Evolutionary conservation across 176 grass and related monocot species (phyloP), one percentile per base, ranked within the genome.

Genomic region (Poa pratensis): DNA sequence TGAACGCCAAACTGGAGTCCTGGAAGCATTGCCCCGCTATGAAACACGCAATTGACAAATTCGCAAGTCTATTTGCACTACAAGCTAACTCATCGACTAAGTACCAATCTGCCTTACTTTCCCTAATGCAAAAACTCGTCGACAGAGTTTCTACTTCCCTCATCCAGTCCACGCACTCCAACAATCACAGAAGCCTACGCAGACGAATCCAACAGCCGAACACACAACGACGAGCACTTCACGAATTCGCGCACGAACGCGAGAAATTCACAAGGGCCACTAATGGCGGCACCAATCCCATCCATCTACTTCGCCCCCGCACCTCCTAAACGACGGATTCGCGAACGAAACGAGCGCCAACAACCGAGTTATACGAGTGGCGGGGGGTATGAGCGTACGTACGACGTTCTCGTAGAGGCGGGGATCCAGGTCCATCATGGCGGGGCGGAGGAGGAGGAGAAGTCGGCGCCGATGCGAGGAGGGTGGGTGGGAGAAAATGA

Each of bases 351-450:
- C 10, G 5, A 69, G 26, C 69, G 73, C 50, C 80, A 50, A 40
- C n/a, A 14, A 57, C 75, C 32, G 46, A 43, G 9, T 1, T 54
- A 81, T 15, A 16, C n/a, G 60, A 34, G 17, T 17, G 24, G 18
- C 52, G 19, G 42, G 17, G 23, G 34, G 26, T 3, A 68, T 48
- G 67, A 84, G 69, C 54, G 14, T 45, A 81, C 89, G 37, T 82
- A 97, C 94, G 64, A 94, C 67, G 88, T 89, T 79, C 79, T 97
- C 90, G 88, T 97, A 94, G 60, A 88, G 92, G 45, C 84, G 89
- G 42, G 92, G 92, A 92, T 94, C 94, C 80, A 97, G 83, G 77
- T 94, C 94, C 90, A 94, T 90, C 90, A 92, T 89, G 73, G 83
- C 90, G 75, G 37, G 35, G 35, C 1, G 32, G 32, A 3, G 42